Evolutionary conservation across 768 basidiomycete species (phyloP), one percentile per base, ranked within the genome.

Genomic region (Psilocybe tampanensis): DNA sequence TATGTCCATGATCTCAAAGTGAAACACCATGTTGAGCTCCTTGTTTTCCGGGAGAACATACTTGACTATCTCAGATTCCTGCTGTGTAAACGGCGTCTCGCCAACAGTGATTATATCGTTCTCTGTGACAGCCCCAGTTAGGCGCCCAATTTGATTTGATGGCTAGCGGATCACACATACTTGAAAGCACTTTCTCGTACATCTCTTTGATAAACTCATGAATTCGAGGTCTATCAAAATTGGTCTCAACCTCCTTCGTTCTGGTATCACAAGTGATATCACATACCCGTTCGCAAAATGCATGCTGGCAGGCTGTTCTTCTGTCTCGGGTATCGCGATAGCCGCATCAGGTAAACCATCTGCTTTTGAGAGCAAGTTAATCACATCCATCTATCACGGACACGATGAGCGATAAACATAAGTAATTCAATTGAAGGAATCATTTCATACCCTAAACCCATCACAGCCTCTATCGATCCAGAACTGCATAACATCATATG

Each of bases 381-480:
- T 89, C 47, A 86, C 83, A 53, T 89, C 86, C 85, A 86, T 86
- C 86, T 85, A 57, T 9, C 3, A 13, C 17, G 21, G 6, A 45
- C 41, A 44, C n/a, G 15, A 29, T 26, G 19, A 41, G 24, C 11
- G 1, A 18, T 36, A 15, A 26, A 6, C 34, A 11, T 11, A 44
- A 44, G 26, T 33, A 15, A 42, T n/a, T 47, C 60, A 71, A 39
- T 39, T 4, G 36, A 39, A n/a, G 6, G 36, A 39, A 5, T n/a
- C n/a, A n/a, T n/a, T n/a, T n/a, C 84, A 54, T 62, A 90, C 85
- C 19, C 88, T 74, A 69, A 92, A 92, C 1, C 89, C 90, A 58
- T 90, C 88, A 58, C 86, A 85, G 1, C 90, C 89, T 47, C 84
- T 74, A 52, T 84, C 78, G n/a, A 90, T 75, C 89, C 89, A 91